phyloP scores from a whole-genome alignment of 1,139 yeast genomes.

The Suhomyces taliae region DNA sequence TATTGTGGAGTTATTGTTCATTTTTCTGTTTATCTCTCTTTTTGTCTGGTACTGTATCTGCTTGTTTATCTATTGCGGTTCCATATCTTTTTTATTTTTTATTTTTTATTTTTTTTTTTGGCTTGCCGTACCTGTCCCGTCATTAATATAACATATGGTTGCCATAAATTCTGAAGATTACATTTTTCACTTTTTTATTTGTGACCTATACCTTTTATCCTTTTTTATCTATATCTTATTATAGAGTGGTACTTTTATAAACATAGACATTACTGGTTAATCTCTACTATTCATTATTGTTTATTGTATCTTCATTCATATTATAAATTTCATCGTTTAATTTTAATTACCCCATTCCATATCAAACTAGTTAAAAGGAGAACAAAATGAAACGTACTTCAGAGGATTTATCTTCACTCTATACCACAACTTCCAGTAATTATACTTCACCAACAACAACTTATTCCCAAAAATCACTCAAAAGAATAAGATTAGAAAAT shows the following conservation, averaged over 20 bases:
- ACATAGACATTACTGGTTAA: background rate
- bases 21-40: slow-evolving; percentile 6
- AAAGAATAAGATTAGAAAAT: slow-evolving; percentile 25
- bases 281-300: too few species aligned
- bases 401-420: slow-evolving; percentile 9
- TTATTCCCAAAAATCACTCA: slow-evolving; percentile 20
- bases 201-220: background rate
- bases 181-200: background rate
- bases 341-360: background rate
- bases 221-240: background rate
- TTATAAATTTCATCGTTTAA: background rate
- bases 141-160: slow-evolving; percentile 6
- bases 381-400: slow-evolving; percentile 9
- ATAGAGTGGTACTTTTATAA: background rate
- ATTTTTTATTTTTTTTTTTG: slow-evolving; percentile 4
- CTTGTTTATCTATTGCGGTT: slow-evolving; percentile 6
- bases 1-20: slow-evolving; percentile 2
- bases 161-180: slow-evolving; percentile 2
- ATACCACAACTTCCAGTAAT: slow-evolving; percentile 6
- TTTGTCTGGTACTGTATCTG: slow-evolving; percentile 1
- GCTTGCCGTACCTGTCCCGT: slow-evolving; percentile 10
- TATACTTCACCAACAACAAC: slow-evolving; percentile 9
- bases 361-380: background rate
- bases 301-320: too few species aligned
- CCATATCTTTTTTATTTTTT: background rate